phyloP scores from a whole-genome alignment of 2,329 filamentous ascomycete species.

The Pseudomassariella vexata region DNA sequence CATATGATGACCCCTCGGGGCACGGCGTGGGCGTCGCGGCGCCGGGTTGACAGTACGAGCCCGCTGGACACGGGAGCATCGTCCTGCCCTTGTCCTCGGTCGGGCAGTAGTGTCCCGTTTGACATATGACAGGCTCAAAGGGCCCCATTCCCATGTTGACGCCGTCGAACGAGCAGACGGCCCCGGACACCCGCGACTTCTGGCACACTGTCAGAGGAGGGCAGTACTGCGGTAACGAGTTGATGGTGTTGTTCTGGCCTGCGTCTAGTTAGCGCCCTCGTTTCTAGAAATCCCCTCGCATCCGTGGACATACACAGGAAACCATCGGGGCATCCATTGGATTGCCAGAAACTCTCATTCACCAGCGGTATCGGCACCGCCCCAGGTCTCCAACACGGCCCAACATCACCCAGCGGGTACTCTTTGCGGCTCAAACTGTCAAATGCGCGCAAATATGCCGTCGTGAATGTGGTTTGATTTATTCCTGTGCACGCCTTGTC shows the following conservation, averaged over 20 bases:
- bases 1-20: conserved; percentile 32
- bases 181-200: conserved; percentile 26
- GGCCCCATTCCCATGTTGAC: conserved; percentile 35
- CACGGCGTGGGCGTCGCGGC: conserved; percentile 42
- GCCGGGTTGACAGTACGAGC: conserved; percentile 46
- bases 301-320: conserved; percentile 32
- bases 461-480: conserved; percentile 35
- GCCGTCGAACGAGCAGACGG: conserved; percentile 24
- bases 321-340: conserved; percentile 31
- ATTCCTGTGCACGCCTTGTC: conserved; percentile 34
- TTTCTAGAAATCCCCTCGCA: not conserved
- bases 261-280: conserved; percentile 7
- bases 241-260: conserved; percentile 39
- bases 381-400: conserved; percentile 32
- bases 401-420: conserved; percentile 27
- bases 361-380: conserved; percentile 36
- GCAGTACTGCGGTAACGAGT: conserved; percentile 39
- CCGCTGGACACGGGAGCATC: conserved; percentile 36
- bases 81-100: conserved; percentile 25
- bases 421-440: conserved; percentile 18
- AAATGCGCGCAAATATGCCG: conserved; percentile 30
- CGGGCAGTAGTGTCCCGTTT: conserved; percentile 44
- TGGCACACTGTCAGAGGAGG: conserved; percentile 33
- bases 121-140: conserved; percentile 47
- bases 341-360: conserved; percentile 26